A percentile compares a stretch with the other conserved stretches of the same genome.
phyloP scores from a whole-genome alignment of 805 yeast genomes.

The Candida suzukii region DNA sequence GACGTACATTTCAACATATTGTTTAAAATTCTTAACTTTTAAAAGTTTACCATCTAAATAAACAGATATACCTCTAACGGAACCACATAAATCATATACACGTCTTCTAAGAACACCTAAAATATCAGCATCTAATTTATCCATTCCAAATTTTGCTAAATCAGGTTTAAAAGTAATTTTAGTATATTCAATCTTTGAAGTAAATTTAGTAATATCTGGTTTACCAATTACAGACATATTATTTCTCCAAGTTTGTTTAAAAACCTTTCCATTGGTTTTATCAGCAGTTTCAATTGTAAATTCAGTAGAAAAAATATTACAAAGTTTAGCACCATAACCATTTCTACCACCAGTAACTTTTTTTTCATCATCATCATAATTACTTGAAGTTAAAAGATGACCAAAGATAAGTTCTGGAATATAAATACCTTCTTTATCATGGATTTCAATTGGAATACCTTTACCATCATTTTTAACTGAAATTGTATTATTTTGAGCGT shows the following conservation, averaged over 20 bases:
- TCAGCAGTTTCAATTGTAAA: slow-evolving; percentile 89
- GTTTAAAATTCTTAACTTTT: slow-evolving; percentile 69
- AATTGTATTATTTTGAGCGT: slow-evolving; percentile 65
- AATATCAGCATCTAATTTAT: slow-evolving; percentile 72
- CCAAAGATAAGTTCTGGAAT: slow-evolving; percentile 97
- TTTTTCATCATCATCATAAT: slow-evolving; percentile 91
- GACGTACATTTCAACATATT: slow-evolving; percentile 83
- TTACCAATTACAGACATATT: slow-evolving; percentile 77
- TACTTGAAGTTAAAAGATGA: slow-evolving; percentile 86
- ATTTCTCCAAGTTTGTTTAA: slow-evolving; percentile 78
- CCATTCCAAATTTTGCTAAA: slow-evolving; percentile 77
- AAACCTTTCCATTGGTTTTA: slow-evolving; percentile 48
- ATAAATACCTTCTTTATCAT: slow-evolving; percentile 82
- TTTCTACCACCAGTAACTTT: slow-evolving; percentile 98
- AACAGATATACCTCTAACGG: slow-evolving; percentile 77
- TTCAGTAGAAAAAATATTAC: slow-evolving; percentile 90
- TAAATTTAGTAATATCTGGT: slow-evolving; percentile 60
- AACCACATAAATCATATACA: slow-evolving; percentile 92
- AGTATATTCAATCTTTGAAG: slow-evolving; percentile 68
- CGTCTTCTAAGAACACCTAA: slow-evolving; percentile 84
- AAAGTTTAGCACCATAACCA: slow-evolving; percentile 95
- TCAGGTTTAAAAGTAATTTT: slow-evolving; percentile 87
- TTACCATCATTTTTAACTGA: slow-evolving; percentile 87
- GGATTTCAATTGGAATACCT: slow-evolving; percentile 94
- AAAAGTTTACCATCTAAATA: slow-evolving; percentile 69